These are phyloP conservation scores for Camellia japonica DNA, from an alignment of 148 eudicot genomes.

Conservation along the genomic window DNA sequence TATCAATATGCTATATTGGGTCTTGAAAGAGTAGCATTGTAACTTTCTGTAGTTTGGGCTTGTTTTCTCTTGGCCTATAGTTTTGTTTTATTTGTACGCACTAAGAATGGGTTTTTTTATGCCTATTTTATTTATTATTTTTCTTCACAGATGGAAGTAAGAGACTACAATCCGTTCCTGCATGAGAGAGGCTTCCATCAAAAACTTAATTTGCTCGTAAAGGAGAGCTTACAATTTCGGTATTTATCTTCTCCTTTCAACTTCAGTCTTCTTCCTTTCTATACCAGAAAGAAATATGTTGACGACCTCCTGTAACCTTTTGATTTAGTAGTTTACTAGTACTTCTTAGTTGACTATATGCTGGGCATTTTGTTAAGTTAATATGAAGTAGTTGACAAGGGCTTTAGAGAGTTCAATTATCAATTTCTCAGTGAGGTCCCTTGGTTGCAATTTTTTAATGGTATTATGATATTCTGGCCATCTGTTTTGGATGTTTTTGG, in stretches of 20 bases:
- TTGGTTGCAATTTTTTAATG: background rate
- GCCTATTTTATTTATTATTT: conserved; percentile 12
- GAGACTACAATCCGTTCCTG: conserved; percentile 69
- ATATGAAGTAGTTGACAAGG: background rate
- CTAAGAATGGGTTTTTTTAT: background rate
- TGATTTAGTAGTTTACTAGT: background rate
- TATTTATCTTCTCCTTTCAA: conserved; percentile 27
- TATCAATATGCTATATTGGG: background rate
- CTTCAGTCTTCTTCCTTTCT: background rate
- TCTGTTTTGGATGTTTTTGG: background rate
- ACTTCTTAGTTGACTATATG: background rate
- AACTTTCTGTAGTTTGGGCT: background rate
- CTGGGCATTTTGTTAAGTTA: background rate
- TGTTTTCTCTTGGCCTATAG: background rate
- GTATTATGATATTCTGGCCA: background rate
- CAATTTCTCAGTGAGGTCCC: background rate
- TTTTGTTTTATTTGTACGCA: background rate
- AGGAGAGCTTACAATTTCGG: conserved; percentile 64
- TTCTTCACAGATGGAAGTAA: conserved; percentile 56
- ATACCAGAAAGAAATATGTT: background rate
- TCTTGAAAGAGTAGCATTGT: background rate
- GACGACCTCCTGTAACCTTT: background rate
- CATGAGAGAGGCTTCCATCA: conserved; percentile 78
- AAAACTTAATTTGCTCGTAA: conserved; percentile 59
- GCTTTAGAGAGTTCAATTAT: background rate